Conservation (phyloP, 2,329 filamentous ascomycete genomes). For the Talaromyces pinophilus region DNA sequence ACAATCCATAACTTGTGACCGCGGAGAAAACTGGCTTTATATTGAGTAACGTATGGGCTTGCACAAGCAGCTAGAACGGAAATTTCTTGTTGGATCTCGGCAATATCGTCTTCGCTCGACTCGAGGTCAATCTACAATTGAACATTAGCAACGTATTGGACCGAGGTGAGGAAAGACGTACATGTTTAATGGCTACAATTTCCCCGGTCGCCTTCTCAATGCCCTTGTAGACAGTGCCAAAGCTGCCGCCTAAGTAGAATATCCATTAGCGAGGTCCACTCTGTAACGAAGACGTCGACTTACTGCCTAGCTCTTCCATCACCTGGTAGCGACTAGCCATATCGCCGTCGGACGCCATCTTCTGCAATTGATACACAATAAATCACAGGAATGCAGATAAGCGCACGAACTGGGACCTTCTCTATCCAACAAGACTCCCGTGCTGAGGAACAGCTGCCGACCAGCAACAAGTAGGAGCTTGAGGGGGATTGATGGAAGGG, state of each 20-base stretch:
- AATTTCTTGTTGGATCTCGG: constrained; percentile 97
- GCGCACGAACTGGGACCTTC: constrained; percentile 6
- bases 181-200: constrained; percentile 94
- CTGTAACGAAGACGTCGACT: neutral
- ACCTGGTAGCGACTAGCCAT: constrained; percentile 90
- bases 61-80: constrained; percentile 92
- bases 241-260: constrained; percentile 74
- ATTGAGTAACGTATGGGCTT: constrained; percentile 91
- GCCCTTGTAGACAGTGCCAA: constrained; percentile 95
- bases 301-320: constrained; percentile 92
- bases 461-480: constrained; percentile 21
- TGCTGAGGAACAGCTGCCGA: constrained; percentile 15
- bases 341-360: constrained; percentile 42
- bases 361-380: constrained; percentile 25
- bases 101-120: constrained; percentile 96
- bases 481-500: constrained; percentile 4
- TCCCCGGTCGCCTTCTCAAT: constrained; percentile 89
- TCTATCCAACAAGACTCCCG: constrained; percentile 10
- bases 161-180: constrained; percentile 49
- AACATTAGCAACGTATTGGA: constrained; percentile 3
- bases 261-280: constrained; percentile 22
- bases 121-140: constrained; percentile 84
- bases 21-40: constrained; percentile 93
- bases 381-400: constrained; percentile 3
- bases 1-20: constrained; percentile 99